Base-by-base conservation (phyloP, 2,329 filamentous ascomycete species). In the Chrysosporium keratinophilum region DNA sequence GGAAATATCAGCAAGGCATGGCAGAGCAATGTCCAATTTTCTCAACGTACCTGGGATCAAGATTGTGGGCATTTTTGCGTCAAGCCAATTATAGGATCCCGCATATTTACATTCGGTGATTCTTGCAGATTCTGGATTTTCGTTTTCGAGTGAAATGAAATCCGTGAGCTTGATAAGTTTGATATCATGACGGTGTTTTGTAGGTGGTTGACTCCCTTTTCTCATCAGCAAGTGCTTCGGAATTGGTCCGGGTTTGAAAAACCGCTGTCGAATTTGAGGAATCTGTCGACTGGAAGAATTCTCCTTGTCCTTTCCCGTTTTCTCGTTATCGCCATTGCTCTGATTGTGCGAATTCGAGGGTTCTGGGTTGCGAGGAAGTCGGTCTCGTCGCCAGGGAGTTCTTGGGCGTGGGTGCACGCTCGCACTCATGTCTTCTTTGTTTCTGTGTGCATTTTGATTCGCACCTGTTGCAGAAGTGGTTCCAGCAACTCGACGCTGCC, bases 81-180 rank as follows among this genome's bases (percentile, higher is more conserved):
- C 65, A 4, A 76, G 35, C 77, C 76, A 80, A 58, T 75, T 80
- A 66, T 77, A 80, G 0, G 77, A 79, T 17, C 73, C 70, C 31
- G 78, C 59, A 60, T 74, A 73, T 40, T 71, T 54, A 56, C 66
- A 67, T 47, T 72, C 59, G 6, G 59, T 64, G 53, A 77, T 77
- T 5, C 55, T 59, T 33, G 50, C 50, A 34, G 34, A 31, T 14
- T 20, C 19, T 3, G 17, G 23, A 35, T 28, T 17, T n/a, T 46
- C 33, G 9, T 40, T 35, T 39, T 23, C 10, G 20, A 45, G 4
- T 11, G 41, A 39, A 17, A 0, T 63, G 60, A 55, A 20, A 17
- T 45, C 20, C 28, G 15, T n/a, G 28, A 51, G 49, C 9, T 28
- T 34, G 35, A 49, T 40, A 15, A 28, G 3, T 11, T 12, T 39